A percentile compares a stretch with the other conserved stretches of the same genome.
Evolutionary conservation across 345 rosid genomes (phyloP).

Genomic region (Noccaea caerulescens): DNA sequence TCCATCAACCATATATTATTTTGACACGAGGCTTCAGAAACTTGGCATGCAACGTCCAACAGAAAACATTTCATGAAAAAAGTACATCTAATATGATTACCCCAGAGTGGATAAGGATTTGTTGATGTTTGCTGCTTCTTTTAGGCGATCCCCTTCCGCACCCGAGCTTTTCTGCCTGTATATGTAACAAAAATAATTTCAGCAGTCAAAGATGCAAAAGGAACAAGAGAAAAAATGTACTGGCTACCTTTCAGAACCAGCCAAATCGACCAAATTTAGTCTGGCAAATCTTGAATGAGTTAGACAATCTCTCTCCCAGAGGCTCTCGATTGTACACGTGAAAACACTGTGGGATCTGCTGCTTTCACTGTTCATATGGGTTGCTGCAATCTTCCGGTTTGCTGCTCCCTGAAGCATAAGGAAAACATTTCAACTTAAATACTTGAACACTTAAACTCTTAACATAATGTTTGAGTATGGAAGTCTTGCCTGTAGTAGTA

Average conservation of each 20-base stretch:
- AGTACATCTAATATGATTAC: conserved; percentile 49
- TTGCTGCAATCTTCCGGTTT: conserved; percentile 87
- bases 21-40: conserved; percentile 15
- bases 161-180: conserved; percentile 96
- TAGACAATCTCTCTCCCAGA: conserved; percentile 86
- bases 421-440: conserved; percentile 19
- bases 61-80: conserved; percentile 29
- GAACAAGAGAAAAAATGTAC: not conserved
- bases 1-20: conserved; percentile 9
- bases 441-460: conserved; percentile 34
- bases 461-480: conserved; percentile 22
- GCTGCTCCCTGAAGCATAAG: conserved; percentile 68
- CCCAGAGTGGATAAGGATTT: conserved; percentile 93
- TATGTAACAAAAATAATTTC: conserved; percentile 29
- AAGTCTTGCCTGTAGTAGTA: conserved; percentile 65
- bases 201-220: conserved; percentile 29
- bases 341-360: conserved; percentile 97
- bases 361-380: conserved; percentile 93
- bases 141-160: conserved; percentile 96
- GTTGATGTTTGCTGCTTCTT: conserved; percentile 97
- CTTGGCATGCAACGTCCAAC: conserved; percentile 21
- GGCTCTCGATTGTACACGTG: conserved; percentile 90
- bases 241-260: conserved; percentile 95
- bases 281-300: conserved; percentile 84
- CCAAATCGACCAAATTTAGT: conserved; percentile 92